Percentiles rank a stretch among this genome's conserved stretches.
phyloP scores from a whole-genome alignment of 2,329 filamentous ascomycete genomes.

The Aspergillus nomiae region DNA sequence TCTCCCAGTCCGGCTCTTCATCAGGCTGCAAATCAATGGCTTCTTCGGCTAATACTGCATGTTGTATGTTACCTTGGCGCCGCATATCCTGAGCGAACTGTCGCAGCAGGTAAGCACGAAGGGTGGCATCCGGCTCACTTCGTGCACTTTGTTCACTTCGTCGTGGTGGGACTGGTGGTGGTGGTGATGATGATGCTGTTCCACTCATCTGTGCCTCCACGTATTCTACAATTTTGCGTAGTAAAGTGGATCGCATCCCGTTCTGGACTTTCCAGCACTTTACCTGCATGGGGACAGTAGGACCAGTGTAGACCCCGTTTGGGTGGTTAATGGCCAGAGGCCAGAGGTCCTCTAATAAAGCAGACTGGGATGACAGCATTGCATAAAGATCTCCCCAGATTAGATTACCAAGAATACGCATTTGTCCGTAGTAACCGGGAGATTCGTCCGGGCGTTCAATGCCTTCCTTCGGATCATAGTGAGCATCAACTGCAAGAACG shows the following conservation, averaged over 20 bases:
- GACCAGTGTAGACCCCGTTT: slow-evolving; percentile 29
- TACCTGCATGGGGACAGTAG: slow-evolving; percentile 17
- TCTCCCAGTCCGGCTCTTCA: background rate
- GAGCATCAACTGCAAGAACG: slow-evolving; percentile 27
- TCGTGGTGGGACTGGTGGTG: background rate
- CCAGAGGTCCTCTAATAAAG: slow-evolving; percentile 26
- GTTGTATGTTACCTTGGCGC: background rate
- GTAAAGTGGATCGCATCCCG: slow-evolving; percentile 6
- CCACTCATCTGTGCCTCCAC: slow-evolving; percentile 5
- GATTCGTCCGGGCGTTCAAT: slow-evolving; percentile 19
- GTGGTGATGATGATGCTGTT: background rate
- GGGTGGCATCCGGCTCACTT: background rate
- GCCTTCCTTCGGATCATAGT: slow-evolving; percentile 17
- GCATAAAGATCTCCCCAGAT: slow-evolving; percentile 34
- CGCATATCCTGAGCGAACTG: background rate
- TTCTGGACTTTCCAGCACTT: slow-evolving; percentile 15
- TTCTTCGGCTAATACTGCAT: background rate
- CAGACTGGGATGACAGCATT: slow-evolving; percentile 16
- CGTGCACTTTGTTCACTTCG: background rate
- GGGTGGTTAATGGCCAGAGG: slow-evolving; percentile 31
- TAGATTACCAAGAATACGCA: slow-evolving; percentile 32
- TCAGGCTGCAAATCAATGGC: background rate
- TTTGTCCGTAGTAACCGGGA: slow-evolving; percentile 24
- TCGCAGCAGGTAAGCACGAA: background rate
- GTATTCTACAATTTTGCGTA: slow-evolving; percentile 11